Conservation (phyloP, 108 stramenopile genomes). For the Conticribra weissflogii region DNA sequence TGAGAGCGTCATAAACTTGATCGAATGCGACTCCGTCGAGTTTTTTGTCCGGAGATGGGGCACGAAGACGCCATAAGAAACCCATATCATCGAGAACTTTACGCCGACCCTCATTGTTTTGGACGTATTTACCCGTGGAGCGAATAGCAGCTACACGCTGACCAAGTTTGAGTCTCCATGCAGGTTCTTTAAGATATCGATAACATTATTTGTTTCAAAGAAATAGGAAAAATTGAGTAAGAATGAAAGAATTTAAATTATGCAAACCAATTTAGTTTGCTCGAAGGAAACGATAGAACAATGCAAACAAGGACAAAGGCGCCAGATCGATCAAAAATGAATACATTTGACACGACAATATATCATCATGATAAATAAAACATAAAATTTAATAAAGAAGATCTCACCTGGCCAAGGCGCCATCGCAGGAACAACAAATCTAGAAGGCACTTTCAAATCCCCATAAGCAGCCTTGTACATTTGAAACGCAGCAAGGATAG, state of each 20-base stretch:
- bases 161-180: slow-evolving; percentile 81
- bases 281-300: no score
- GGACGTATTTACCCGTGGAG: slow-evolving; percentile 79
- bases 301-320: no score
- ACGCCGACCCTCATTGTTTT: slow-evolving; percentile 63
- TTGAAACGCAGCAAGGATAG: slow-evolving; percentile 77
- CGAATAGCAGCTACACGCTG: slow-evolving; percentile 79
- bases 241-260: no score
- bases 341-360: no score
- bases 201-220: neutral
- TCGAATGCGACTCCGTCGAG: slow-evolving; percentile 64
- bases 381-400: neutral
- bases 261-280: no score
- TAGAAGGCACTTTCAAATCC: slow-evolving; percentile 81
- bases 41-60: slow-evolving; percentile 49
- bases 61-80: slow-evolving; percentile 85
- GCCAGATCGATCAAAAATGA: no score
- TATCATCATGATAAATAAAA: no score
- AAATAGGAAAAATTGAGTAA: no score
- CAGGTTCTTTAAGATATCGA: slow-evolving; percentile 35
- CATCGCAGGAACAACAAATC: slow-evolving; percentile 84
- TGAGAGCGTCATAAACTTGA: slow-evolving; percentile 80
- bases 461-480: slow-evolving; percentile 90
- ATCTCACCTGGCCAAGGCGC: slow-evolving; percentile 84
- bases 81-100: slow-evolving; percentile 78